phyloP scores from a whole-genome alignment of 139 green algal species.

The Coelastrella sp. region DNA sequence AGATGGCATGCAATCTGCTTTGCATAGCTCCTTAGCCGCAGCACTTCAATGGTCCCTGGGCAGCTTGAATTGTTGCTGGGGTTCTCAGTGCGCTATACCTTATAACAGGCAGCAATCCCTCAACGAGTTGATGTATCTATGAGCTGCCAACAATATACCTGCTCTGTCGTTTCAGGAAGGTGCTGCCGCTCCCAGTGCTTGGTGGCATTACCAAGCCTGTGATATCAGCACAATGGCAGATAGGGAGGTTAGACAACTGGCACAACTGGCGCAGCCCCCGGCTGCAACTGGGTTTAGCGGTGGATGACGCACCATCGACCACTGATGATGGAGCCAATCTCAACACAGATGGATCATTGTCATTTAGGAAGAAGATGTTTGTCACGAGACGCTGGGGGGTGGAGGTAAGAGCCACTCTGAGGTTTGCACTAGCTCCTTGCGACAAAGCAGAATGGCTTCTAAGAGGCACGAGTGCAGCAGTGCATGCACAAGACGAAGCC shows the following conservation, averaged over 20 bases:
- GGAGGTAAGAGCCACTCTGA: conserved; percentile 16
- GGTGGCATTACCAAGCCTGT: conserved; percentile 24
- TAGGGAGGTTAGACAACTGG: conserved; percentile 18
- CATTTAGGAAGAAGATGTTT: conserved; percentile 12
- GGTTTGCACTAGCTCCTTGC: too few species aligned
- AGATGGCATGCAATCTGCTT: too few species aligned
- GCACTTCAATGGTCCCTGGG: too few species aligned
- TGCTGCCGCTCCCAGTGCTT: conserved; percentile 4
- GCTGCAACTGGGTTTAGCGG: conserved; percentile 30
- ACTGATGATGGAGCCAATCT: conserved; percentile 25
- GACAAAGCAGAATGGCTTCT: too few species aligned
- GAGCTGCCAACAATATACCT: too few species aligned
- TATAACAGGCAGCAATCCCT: too few species aligned
- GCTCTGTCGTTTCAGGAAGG: too few species aligned
- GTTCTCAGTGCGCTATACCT: too few species aligned
- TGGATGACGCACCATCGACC: neutral
- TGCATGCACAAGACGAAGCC: neutral
- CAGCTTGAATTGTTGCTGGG: too few species aligned
- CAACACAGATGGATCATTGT: neutral
- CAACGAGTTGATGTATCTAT: too few species aligned
- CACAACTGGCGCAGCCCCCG: conserved; percentile 13
- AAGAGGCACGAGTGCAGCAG: neutral
- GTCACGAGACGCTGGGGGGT: conserved; percentile 28
- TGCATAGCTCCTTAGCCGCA: too few species aligned
- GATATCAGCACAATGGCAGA: conserved; percentile 38